Base-by-base conservation (phyloP, 495 filamentous ascomycete species). In the Lasiosphaeria hispida region DNA sequence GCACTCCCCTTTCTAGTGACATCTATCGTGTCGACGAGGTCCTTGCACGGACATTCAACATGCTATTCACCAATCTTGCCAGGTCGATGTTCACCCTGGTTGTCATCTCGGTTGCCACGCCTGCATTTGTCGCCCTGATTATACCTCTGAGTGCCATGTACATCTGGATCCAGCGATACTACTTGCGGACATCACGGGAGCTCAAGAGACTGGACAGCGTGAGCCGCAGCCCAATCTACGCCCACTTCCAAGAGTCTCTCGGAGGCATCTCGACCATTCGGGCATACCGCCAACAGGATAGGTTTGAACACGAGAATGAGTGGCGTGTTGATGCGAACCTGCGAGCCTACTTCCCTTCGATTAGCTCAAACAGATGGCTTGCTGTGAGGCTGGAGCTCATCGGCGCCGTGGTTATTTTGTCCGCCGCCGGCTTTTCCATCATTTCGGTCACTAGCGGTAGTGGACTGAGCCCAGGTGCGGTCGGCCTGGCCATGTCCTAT, bases 291-390 rank as follows among this genome's bases (percentile, higher is more conserved):
- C 94, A 97, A 69, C 85, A 95, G 69, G 75, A 83, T 41, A 79
- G 95, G 45, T 99, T 99, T 71, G 83, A 88, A 50, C 75, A 88
- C 45, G 95, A 99, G 70, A 99, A 97, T 61, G 92, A 99, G 77
- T 97, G 92, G 91, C 87, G 94, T 33, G 90, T 99, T 58, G 95
- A 99, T 77, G 88, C 89, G 38, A 99, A 99, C 68, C 80, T 97
- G 30, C 84, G 91, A 45, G 95, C 95, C 15, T 99, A 94, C 75
- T 97, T 94, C 75, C 95, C 95, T 4, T 96, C 92, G 17, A 92
- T 97, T 72, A 96, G 85, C 73, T 89, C 95, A 42, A 98, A 98
- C 72, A 72, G 94, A 68, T 99, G 95, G 95, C 81, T 99, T 57
- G 95, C 95, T 47, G 88, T 97, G 53, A 85, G 95, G 51, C 80